Base-by-base conservation (phyloP, 2,329 filamentous ascomycete genomes). In the Alternaria sp. region DNA sequence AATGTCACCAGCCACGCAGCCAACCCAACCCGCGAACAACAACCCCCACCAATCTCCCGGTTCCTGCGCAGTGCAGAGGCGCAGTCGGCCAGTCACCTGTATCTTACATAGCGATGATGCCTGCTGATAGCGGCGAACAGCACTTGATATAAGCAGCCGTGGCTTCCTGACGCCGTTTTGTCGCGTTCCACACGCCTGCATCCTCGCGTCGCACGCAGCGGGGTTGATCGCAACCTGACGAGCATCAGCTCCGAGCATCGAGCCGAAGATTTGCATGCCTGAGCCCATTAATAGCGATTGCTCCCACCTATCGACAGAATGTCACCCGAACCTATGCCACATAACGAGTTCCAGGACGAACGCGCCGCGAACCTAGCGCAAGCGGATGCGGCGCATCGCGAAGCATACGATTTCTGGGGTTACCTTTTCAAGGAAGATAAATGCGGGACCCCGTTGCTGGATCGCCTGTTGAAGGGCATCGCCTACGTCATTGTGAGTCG, bases 351-450 rank as follows among this genome's bases (percentile, higher is more conserved):
- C 50, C 66, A 62, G 49, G 69, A 65, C 40, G 61, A 68, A 44
- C 61, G 64, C 21, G 67, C 67, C 43, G 70, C 72, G 17, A 66
- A 71, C 10, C 46, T 60, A 15, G 67, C 69, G 13, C 69, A 71
- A 50, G 65, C 59, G 45, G 73, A 79, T 51, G 71, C 77, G n/a
- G 69, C 74, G 28, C 69, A 75, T 19, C 70, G 70, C 59, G 83
- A 85, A 73, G 83, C 84, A 6, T 78, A 77, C 56, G 77, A 85
- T 64, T 85, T 84, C 67, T 85, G 83, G 83, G 83, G 82, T 12
- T 85, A 84, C 65, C 73, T 86, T 40, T 82, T 86, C 74, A 81
- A 83, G 70, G 71, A 77, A n/a, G 83, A 86, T 77, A 85, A 85
- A 71, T 84, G 82, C 57, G 83, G 83, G 30, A 85, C 82, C 4